Conservation (phyloP, 2,329 filamentous ascomycete genomes). For the Fusarium nematophilum region DNA sequence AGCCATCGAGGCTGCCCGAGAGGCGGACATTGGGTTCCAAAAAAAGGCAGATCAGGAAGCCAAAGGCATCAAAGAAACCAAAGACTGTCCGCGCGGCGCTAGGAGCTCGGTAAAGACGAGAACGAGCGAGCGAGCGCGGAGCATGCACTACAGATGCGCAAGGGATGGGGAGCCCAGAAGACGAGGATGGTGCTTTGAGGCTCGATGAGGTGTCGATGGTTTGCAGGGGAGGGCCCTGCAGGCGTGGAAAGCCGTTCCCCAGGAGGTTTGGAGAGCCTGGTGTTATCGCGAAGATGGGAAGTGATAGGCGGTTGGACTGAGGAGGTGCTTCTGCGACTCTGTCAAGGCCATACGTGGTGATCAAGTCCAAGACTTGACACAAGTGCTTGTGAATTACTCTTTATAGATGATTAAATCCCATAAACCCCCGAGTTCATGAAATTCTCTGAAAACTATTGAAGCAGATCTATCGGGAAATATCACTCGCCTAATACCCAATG, state of each 20-base stretch:
- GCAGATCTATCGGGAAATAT: slow-evolving; percentile 14
- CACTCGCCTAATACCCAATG: slow-evolving; percentile 7
- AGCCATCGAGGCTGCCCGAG: slow-evolving; percentile 18
- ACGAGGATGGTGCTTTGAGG: slow-evolving; percentile 33
- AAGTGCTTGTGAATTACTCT: not conserved
- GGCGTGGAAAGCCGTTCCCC: slow-evolving; percentile 16
- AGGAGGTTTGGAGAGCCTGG: not conserved
- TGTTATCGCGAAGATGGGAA: slow-evolving; percentile 21
- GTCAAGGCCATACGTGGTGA: too few species aligned
- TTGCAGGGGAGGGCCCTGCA: slow-evolving; percentile 38
- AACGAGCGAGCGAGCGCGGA: not conserved
- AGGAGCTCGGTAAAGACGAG: slow-evolving; percentile 22
- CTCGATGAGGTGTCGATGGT: slow-evolving; percentile 34
- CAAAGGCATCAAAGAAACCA: slow-evolving; percentile 13
- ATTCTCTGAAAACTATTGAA: not conserved
- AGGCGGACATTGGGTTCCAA: slow-evolving; percentile 30
- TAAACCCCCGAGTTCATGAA: not conserved
- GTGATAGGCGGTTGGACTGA: slow-evolving; percentile 11
- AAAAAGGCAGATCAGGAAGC: slow-evolving; percentile 2
- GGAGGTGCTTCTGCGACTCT: not conserved
- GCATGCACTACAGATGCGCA: not conserved
- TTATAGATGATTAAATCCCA: not conserved
- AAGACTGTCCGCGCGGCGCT: slow-evolving; percentile 3
- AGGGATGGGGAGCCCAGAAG: slow-evolving; percentile 1
- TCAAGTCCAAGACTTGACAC: too few species aligned